Base-by-base conservation (phyloP, 768 basidiomycete genomes). In the Trametes gibbosa region DNA sequence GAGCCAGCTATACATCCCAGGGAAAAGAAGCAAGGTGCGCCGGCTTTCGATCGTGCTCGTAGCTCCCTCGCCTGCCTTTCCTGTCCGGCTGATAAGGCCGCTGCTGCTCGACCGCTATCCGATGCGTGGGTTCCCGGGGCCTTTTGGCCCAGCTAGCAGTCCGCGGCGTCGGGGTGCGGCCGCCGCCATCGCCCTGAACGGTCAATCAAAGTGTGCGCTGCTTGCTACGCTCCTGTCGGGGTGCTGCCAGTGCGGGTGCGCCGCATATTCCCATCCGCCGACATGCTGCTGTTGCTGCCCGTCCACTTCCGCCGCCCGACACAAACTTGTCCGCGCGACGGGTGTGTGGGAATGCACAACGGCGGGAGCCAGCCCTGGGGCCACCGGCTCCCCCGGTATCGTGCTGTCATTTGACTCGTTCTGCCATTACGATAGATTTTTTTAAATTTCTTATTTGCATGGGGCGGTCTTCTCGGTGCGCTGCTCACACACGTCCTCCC, bases 1-100 rank as follows among this genome's bases (percentile, higher is more conserved):
- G 63, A 87, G 88, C 39, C 90, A 92, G 68, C 68, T 97, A 50
- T 82, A 85, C 68, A 86, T 95, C 61, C 84, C 92, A 41, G 84
- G 84, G 51, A 86, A 85, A 46, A 78, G 86, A 66, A 77, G 83
- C 47, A 96, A 95, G 81, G 89, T 91, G 66, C 64, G 76, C 59
- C 23, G 51, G 53, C 35, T 51, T 52, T 50, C 63, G 51, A 41
- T 42, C 19, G 21, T 45, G 54, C 40, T 24, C 50, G 50, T 48
- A 27, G 56, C 56, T 35, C 49, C 34, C 58, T 41, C 37, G 41
- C 57, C 53, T 37, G n/a, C 51, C 17, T 37, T 32, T 40, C 29
- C 53, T 34, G 42, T 48, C 46, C 12, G 39, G n/a, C 27, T 56
- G 60, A 61, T 61, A 61, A 61, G 54, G 37, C 50, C 40, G 49